Evolutionary conservation across 192 early-diverging fungal genomes (phyloP).

Genomic region (Glomus cerebriforme): DNA sequence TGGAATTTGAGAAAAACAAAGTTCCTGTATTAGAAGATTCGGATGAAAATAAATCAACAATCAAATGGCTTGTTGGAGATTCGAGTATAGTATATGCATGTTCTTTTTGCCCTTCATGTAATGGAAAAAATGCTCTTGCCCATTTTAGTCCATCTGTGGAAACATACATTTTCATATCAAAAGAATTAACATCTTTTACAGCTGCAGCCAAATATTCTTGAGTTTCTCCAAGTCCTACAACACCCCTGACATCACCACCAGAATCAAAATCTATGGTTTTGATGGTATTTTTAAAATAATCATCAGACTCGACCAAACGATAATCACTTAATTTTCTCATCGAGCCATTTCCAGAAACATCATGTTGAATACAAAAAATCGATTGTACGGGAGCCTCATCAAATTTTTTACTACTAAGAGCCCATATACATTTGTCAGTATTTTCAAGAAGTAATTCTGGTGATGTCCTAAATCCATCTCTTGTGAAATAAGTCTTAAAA

Average conservation of each 20-base stretch:
- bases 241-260: slow-evolving; percentile 60
- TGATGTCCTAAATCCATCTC: slow-evolving; percentile 65
- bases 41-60: slow-evolving; percentile 71
- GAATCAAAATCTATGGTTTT: slow-evolving; percentile 49
- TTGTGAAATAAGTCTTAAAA: slow-evolving; percentile 67
- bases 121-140: slow-evolving; percentile 53
- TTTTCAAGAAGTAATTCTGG: slow-evolving; percentile 57
- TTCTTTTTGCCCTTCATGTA: slow-evolving; percentile 52
- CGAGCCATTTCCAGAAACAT: slow-evolving; percentile 27
- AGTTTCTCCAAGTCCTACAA: slow-evolving; percentile 72
- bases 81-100: slow-evolving; percentile 87
- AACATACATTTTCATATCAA: slow-evolving; percentile 37
- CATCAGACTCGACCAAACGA: slow-evolving; percentile 71
- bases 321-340: slow-evolving; percentile 40
- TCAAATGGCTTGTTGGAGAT: slow-evolving; percentile 70
- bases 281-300: slow-evolving; percentile 69
- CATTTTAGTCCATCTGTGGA: slow-evolving; percentile 42
- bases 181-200: slow-evolving; percentile 47
- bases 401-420: slow-evolving; percentile 61
- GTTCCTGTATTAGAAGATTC: slow-evolving; percentile 59
- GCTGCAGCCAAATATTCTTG: slow-evolving; percentile 74
- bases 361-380: slow-evolving; percentile 71
- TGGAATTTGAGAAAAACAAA: slow-evolving; percentile 84
- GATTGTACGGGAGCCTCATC: slow-evolving; percentile 62
- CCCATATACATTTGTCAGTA: slow-evolving; percentile 75